Base-by-base conservation (phyloP, 306 rosid genomes). In the Pterocarpus macrocarpus region DNA sequence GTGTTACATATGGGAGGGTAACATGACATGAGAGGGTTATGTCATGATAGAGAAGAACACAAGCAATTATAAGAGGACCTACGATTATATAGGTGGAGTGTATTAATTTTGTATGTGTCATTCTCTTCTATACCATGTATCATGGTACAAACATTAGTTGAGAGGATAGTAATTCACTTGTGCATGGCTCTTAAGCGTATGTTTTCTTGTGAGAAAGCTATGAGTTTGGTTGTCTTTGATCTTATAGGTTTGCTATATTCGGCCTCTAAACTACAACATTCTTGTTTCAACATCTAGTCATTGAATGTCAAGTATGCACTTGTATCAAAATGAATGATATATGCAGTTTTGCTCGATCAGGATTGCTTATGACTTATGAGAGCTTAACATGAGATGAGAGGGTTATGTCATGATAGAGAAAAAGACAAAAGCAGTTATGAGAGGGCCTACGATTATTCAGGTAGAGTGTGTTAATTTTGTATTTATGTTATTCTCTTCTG, bases 201-300 rank as follows among this genome's bases (percentile, higher is more conserved):
- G 28, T 22, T 22, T 22, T 22, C 28, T 22, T 22, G 28, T 22
- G 28, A 22, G 28, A 22, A 22, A 22, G 28, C 28, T 22, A 22
- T 22, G 28, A 22, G 28, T 22, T 22, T 22, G 28, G 28, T 8
- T 43, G 39, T 64, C 33, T 2, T 32, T 73, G 34, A 56, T 73
- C 36, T 45, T 47, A 58, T 14, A 17, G 38, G 11, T 44, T 74
- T 57, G 52, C 56, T 34, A 2, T 12, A 13, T 34, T 30, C 10
- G 9, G 47, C 36, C 28, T 62, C 39, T 69, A 49, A 76, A 49
- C 17, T 70, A 64, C 39, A 47, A 47, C 66, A 13, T 17, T 62
- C 5, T 28, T 22, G 36, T 61, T 30, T 16, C 45, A 15, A 11
- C 38, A 2, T 22, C 9, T 64, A 8, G 9, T 28, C 61, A 39